A percentile compares a stretch with the other conserved stretches of the same genome.
Conservation (phyloP, 306 rosid genomes). For the Herpetospermum pedunculosum region DNA sequence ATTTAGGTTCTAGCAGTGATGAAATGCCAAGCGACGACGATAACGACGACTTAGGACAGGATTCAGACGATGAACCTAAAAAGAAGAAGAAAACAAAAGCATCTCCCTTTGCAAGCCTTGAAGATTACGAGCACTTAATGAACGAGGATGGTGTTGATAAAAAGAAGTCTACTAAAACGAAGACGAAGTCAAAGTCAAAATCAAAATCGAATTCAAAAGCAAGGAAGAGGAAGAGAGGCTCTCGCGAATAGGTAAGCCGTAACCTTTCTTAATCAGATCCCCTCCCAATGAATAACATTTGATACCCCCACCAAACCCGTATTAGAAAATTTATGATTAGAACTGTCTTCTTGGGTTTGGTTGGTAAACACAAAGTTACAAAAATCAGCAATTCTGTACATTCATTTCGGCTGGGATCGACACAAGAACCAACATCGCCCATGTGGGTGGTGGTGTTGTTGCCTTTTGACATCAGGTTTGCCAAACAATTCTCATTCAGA, state of each 20-base stretch:
- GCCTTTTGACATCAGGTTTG: not conserved
- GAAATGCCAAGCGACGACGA: conserved; percentile 16
- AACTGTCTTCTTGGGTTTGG: not conserved
- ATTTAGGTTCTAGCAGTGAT: conserved; percentile 19
- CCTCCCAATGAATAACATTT: not conserved
- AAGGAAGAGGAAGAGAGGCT: conserved; percentile 17
- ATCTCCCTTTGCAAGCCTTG: conserved; percentile 77
- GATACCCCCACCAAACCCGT: not conserved
- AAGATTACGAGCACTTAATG: conserved; percentile 71
- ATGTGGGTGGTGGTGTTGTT: not conserved
- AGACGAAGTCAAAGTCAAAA: conserved; percentile 12
- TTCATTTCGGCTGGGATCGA: not conserved
- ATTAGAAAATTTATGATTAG: not conserved
- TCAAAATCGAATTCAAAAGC: conserved; percentile 19
- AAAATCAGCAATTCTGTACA: conserved; percentile 4
- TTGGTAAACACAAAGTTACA: not conserved
- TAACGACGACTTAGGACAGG: conserved; percentile 5
- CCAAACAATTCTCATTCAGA: not conserved
- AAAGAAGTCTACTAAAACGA: conserved; percentile 22
- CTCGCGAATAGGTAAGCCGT: conserved; percentile 1
- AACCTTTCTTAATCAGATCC: not conserved
- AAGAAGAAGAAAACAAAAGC: conserved; percentile 38
- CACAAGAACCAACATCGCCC: not conserved
- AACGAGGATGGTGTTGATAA: conserved; percentile 16
- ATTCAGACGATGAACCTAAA: conserved; percentile 24